These are phyloP conservation scores for Sporothrix brasiliensis DNA, from an alignment of 2,329 filamentous ascomycete genomes.

Conservation along the genomic window DNA sequence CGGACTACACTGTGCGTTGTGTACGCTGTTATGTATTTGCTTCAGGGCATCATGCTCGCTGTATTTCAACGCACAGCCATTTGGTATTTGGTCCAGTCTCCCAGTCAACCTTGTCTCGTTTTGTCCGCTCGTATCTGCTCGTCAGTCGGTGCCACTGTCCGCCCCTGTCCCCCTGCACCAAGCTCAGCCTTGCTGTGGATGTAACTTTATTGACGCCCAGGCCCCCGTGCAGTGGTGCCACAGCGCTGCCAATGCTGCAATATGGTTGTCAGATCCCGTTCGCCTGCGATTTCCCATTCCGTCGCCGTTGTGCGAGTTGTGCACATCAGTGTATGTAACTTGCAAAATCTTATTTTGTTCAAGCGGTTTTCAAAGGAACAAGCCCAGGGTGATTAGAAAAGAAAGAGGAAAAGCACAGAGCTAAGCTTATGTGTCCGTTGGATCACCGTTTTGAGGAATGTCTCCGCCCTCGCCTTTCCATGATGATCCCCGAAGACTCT, in stretches of 20 bases:
- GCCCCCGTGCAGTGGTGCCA: background rate
- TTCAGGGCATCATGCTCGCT: background rate
- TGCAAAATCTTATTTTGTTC: too few relatives aligned
- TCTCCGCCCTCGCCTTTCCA: background rate
- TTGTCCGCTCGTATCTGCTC: slow-evolving; percentile 15
- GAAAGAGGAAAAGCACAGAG: too few relatives aligned
- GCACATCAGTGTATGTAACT: background rate
- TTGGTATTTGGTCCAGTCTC: too few relatives aligned
- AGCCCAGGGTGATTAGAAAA: too few relatives aligned
- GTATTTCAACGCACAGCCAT: background rate
- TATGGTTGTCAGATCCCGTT: slow-evolving; percentile 1
- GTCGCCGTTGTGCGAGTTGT: background rate
- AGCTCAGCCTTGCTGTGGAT: slow-evolving; percentile 20
- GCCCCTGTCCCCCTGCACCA: slow-evolving; percentile 18
- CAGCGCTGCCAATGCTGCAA: background rate
- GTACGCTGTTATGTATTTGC: background rate
- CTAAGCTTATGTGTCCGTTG: background rate
- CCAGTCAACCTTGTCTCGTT: slow-evolving; percentile 1
- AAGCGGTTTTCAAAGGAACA: too few relatives aligned
- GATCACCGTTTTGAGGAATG: slow-evolving; percentile 10
- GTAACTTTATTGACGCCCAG: background rate
- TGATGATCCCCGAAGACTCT: background rate
- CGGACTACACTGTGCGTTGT: background rate
- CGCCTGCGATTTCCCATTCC: background rate
- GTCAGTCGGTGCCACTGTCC: background rate